Conservation (phyloP, 139 green algal genomes). For the Trebouxia sp. region DNA sequence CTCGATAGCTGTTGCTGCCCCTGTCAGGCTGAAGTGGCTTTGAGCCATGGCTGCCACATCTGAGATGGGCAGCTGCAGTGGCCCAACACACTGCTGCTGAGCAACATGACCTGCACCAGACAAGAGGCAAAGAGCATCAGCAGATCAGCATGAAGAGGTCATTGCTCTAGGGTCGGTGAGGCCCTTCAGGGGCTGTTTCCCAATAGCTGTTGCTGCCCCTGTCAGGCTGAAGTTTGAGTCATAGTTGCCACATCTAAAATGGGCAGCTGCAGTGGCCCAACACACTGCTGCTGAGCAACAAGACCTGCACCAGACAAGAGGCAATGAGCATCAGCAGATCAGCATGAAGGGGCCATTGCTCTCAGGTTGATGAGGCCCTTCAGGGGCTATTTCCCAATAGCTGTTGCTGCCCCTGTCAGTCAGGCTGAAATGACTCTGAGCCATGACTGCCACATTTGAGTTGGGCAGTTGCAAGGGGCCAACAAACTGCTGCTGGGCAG, state of each 20-base stretch:
- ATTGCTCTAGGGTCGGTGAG: conserved; percentile 91
- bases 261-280: conserved; percentile 91
- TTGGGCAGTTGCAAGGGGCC: conserved; percentile 93
- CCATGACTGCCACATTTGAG: conserved; percentile 90
- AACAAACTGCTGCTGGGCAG: conserved; percentile 97
- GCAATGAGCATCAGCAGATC: too few species aligned
- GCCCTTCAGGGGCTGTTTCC: conserved; percentile 95
- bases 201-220: conserved; percentile 91
- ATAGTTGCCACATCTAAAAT: conserved; percentile 91
- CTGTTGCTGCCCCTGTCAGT: conserved; percentile 85
- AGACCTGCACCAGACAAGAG: conserved; percentile 71
- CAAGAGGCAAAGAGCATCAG: background rate
- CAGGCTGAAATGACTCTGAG: conserved; percentile 74
- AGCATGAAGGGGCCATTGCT: conserved; percentile 90
- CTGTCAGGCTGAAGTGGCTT: conserved; percentile 71
- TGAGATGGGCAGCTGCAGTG: conserved; percentile 89
- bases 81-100: conserved; percentile 97
- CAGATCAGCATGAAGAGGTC: conserved; percentile 61
- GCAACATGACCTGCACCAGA: conserved; percentile 86
- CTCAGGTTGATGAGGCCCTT: conserved; percentile 92
- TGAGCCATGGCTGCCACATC: conserved; percentile 94
- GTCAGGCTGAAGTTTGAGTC: conserved; percentile 76
- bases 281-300: conserved; percentile 97
- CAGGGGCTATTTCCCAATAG: conserved; percentile 95
- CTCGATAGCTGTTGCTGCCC: conserved; percentile 91